These are phyloP conservation scores for Hypoxylon sp. DNA, from an alignment of 2,329 filamentous ascomycete genomes.

Conservation along the genomic window DNA sequence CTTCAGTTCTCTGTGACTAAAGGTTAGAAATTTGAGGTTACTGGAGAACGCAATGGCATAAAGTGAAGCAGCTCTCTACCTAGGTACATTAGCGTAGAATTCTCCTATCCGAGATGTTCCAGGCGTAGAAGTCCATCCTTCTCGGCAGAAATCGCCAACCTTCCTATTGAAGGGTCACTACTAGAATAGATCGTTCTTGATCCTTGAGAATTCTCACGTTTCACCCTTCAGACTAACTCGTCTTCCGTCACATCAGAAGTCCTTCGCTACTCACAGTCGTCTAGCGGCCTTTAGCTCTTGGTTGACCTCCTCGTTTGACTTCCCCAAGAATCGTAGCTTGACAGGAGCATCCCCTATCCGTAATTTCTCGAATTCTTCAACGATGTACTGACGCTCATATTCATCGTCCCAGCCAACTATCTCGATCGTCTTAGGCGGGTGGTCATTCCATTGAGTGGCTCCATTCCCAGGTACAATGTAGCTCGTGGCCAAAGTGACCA, in stretches of 20 bases:
- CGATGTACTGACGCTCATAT: not conserved
- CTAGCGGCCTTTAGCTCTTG: not conserved
- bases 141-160: not conserved
- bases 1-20: no score
- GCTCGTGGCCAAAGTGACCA: not conserved
- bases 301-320: not conserved
- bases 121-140: not conserved
- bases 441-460: not conserved
- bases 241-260: not conserved
- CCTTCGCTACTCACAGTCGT: not conserved
- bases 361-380: not conserved
- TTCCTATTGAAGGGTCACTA: not conserved
- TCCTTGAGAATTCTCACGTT: not conserved
- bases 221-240: not conserved
- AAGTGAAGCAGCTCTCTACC: no score
- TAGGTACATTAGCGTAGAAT: no score
- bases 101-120: not conserved
- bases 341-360: not conserved
- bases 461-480: not conserved
- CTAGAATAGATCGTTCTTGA: not conserved
- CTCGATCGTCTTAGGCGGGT: constrained; percentile 1
- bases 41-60: no score
- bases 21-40: no score
- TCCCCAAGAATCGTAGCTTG: not conserved
- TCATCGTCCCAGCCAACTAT: constrained; percentile 10